Evolutionary conservation across 2,329 filamentous ascomycete genomes (phyloP), one percentile per base, ranked within the genome.

Genomic region (Juglanconis sp.): DNA sequence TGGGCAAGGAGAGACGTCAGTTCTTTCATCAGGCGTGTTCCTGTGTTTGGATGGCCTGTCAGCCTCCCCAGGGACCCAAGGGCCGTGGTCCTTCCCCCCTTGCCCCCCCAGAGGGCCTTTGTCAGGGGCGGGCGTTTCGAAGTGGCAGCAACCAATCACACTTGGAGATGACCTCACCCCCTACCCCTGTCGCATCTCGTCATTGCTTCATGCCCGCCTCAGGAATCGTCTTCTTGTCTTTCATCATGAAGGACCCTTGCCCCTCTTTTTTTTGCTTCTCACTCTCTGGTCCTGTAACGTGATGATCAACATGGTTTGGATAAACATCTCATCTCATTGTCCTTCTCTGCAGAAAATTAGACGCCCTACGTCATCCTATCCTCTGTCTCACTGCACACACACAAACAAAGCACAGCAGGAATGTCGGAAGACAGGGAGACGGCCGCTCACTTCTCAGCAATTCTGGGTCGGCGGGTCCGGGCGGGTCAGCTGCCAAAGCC

Each of bases 51-150:
- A 15, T n/a, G 35, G 36, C 30, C 30, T 24, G 38, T 35, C n/a
- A 52, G 50, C 35, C n/a, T n/a, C n/a, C n/a, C n/a, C n/a, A n/a
- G n/a, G n/a, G n/a, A n/a, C n/a, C n/a, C n/a, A n/a, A n/a, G n/a
- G n/a, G n/a, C n/a, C n/a, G n/a, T n/a, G n/a, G n/a, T n/a, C n/a
- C n/a, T n/a, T n/a, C n/a, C n/a, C n/a, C n/a, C n/a, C n/a, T n/a
- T n/a, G n/a, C n/a, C n/a, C n/a, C 10, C 17, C 15, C 53, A 31
- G 35, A 13, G 5, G 53, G 44, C 44, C 32, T 48, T 30, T 49
- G 53, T 13, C 46, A 38, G 34, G 44, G 34, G 13, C 44, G 15
- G n/a, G 53, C 38, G 53, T 56, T 56, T 56, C 44, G 53, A 55
- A 36, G 42, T 15, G 34, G 42, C 30, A 46, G 34, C 52, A 54